Percentiles rank a stretch among this genome's conserved stretches.
phyloP scores from a whole-genome alignment of 805 yeast species.

The Ogataea populi-albae region DNA sequence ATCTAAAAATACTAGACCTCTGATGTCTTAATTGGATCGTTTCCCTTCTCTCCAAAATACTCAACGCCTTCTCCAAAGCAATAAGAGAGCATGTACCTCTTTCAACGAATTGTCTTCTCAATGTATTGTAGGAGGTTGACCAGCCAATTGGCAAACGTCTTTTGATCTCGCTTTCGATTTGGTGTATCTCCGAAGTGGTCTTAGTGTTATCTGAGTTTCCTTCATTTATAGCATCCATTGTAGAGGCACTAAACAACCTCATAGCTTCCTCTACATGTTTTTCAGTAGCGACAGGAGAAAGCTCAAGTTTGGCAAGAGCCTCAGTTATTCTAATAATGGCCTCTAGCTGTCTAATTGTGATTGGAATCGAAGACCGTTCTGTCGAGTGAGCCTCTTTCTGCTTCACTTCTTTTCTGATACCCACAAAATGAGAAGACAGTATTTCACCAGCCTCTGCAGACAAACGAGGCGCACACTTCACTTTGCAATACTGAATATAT shows the following conservation, averaged over 20 bases:
- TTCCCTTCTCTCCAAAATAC: constrained; percentile 80
- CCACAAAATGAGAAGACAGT: constrained; percentile 87
- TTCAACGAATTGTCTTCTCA: constrained; percentile 78
- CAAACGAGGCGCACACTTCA: constrained; percentile 89
- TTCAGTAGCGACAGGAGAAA: constrained; percentile 80
- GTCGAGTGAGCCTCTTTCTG: constrained; percentile 76
- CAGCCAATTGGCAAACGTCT: constrained; percentile 94
- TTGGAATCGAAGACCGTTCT: constrained; percentile 93
- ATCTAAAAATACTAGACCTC: constrained; percentile 73
- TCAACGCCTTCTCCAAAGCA: constrained; percentile 80
- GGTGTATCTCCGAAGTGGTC: constrained; percentile 66
- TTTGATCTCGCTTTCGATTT: constrained; percentile 80
- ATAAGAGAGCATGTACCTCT: constrained; percentile 55
- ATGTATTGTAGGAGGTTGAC: constrained; percentile 84
- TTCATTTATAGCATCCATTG: constrained; percentile 81
- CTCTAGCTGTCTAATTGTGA: constrained; percentile 95
- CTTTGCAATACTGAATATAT: constrained; percentile 85
- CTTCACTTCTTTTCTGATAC: constrained; percentile 80
- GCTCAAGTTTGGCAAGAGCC: constrained; percentile 80
- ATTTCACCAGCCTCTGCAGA: constrained; percentile 87
- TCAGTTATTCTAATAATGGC: constrained; percentile 96
- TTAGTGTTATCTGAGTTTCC: constrained; percentile 52
- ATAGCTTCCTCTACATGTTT: constrained; percentile 95
- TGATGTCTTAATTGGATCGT: constrained; percentile 87
- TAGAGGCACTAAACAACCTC: constrained; percentile 90